Evolutionary conservation across 768 basidiomycete genomes (phyloP).

Genomic region (Suillus clintonianus): DNA sequence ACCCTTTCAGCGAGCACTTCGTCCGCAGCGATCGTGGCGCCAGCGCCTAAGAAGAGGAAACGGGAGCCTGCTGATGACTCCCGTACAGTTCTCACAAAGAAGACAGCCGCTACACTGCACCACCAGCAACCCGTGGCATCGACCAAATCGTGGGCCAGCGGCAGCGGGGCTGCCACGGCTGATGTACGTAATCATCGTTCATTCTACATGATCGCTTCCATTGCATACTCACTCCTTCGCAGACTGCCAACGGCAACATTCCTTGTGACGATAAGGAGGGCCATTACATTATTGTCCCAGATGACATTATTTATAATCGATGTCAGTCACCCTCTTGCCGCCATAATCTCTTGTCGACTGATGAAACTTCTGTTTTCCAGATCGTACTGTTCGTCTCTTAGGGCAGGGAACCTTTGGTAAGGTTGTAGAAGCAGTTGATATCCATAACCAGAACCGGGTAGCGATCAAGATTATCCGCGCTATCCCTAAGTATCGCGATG

Average conservation of each 20-base stretch:
- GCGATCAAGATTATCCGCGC: constrained; percentile 99
- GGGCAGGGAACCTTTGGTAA: constrained; percentile 99
- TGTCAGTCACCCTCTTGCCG: constrained; percentile 52
- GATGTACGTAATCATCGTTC: constrained; percentile 53
- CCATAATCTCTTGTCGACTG: constrained; percentile 6
- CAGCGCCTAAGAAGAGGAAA: constrained; percentile 83
- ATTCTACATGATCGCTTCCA: constrained; percentile 11
- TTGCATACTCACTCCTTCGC: constrained; percentile 29
- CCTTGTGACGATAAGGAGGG: constrained; percentile 98
- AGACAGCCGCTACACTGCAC: constrained; percentile 51
- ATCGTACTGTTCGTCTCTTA: constrained; percentile 86
- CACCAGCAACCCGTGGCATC: constrained; percentile 50
- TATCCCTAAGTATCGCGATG: constrained; percentile 98
- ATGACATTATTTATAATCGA: constrained; percentile 84
- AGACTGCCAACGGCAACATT: constrained; percentile 67
- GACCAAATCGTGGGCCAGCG: constrained; percentile 68
- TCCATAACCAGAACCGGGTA: constrained; percentile 71
- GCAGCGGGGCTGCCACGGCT: constrained; percentile 62
- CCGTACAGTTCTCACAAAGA: constrained; percentile 68
- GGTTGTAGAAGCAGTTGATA: constrained; percentile 92
- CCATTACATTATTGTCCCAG: constrained; percentile 93
- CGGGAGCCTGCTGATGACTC: constrained; percentile 74
- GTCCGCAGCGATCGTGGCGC: constrained; percentile 64
- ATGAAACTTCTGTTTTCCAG: constrained; percentile 43
- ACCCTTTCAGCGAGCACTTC: constrained; percentile 67